phyloP scores from a whole-genome alignment of 2,329 filamentous ascomycete species.

The Epicoccum nigrum region DNA sequence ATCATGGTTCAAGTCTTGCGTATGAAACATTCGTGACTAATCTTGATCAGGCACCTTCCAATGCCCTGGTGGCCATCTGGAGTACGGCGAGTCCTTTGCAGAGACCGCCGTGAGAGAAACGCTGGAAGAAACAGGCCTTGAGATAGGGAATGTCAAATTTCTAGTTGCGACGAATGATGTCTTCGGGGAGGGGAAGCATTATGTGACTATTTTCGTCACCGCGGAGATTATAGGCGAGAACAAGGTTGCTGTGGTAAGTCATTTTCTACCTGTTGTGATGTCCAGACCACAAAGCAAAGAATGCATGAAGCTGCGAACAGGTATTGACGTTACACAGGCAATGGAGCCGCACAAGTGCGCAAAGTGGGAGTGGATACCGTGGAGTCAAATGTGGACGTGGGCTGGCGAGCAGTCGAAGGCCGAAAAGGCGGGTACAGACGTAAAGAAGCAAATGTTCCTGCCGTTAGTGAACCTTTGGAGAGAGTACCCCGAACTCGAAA shows the following conservation, averaged over 20 bases:
- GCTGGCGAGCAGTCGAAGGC: constrained; percentile 41
- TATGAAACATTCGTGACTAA: not conserved
- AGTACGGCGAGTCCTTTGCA: constrained; percentile 68
- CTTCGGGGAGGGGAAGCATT: constrained; percentile 71
- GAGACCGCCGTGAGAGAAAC: constrained; percentile 70
- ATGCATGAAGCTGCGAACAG: not conserved
- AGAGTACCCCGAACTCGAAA: constrained; percentile 37
- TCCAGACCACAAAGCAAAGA: too few relatives aligned
- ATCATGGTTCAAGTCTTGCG: too few relatives aligned
- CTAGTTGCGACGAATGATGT: constrained; percentile 71
- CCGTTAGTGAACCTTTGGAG: constrained; percentile 56
- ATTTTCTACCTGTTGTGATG: not conserved
- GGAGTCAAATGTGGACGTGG: constrained; percentile 54
- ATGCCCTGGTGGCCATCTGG: constrained; percentile 77
- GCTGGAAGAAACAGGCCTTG: constrained; percentile 69
- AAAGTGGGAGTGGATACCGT: constrained; percentile 60
- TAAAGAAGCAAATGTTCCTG: constrained; percentile 51
- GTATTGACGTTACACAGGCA: constrained; percentile 27
- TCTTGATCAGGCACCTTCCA: constrained; percentile 61
- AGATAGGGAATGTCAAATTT: constrained; percentile 59
- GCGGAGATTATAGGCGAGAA: constrained; percentile 57
- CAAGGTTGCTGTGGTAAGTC: constrained; percentile 61
- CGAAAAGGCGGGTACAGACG: constrained; percentile 32
- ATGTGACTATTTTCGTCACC: constrained; percentile 73
- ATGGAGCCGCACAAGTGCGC: constrained; percentile 62